Base-by-base conservation (phyloP, 495 filamentous ascomycete genomes). In the Penicillium lividum region DNA sequence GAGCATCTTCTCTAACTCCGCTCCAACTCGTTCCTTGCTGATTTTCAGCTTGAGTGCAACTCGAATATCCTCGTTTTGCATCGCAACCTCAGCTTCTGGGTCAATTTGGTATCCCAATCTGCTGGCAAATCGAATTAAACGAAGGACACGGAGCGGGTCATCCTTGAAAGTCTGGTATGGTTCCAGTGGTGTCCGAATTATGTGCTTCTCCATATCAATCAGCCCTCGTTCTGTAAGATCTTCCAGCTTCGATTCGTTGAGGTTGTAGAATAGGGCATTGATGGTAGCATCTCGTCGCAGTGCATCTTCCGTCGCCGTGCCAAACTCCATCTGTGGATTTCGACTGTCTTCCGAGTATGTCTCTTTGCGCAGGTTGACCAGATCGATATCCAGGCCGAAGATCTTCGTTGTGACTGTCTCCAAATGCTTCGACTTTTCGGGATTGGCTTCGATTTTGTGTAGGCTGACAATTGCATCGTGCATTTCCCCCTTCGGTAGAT, bases 401-500 rank as follows among this genome's bases (percentile, higher is more conserved):
- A 98, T 83, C 60, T 79, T 89, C 3, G 87, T 93, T 3, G 90
- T 96, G 10, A 89, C 90, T 0, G 95, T 98, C 73, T 95, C 94
- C 28, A 99, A 81, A 71, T 99, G 92, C 76, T 99, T 99, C 16
- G 91, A 96, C 73, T 97, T 97, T 63, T 98, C 94, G 1, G 94
- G 95, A 66, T 99, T 98, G 48, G 86, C 86, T 54, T 89, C 85
- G 62, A 95, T 89, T 65, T 87, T 91, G 66, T 92, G 84, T 48
- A 93, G 73, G 54, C 78, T 79, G 15, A 76, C 71, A 47, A 83
- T 72, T 13, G 67, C 61, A 45, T 82, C 68, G 16, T 73, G 71
- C 43, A 66, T 56, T 45, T 72, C 67, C 18, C 68, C 64, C 30
- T 58, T 59, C 9, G 65, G 60, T 5, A 70, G 61, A 22, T 59